phyloP scores from a whole-genome alignment of 106 monocot species.

The Allium sativum region DNA sequence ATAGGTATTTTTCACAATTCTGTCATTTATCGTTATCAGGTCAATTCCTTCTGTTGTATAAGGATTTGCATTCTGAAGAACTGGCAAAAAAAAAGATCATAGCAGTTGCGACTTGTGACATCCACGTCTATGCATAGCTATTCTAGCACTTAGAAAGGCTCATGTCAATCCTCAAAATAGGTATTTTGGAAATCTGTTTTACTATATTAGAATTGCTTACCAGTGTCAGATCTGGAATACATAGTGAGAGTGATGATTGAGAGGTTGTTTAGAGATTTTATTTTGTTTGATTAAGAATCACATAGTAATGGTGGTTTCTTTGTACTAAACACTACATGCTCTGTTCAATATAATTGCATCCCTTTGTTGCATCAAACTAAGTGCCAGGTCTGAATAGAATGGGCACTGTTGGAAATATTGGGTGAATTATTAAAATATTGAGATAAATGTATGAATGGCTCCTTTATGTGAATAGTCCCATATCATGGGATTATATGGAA shows the following conservation, averaged over 20 bases:
- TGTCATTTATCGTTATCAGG: slow-evolving; percentile 53
- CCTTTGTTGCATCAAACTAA: too few relatives aligned
- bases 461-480: too few relatives aligned
- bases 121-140: slow-evolving; percentile 39
- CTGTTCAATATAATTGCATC: too few relatives aligned
- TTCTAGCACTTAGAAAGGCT: slow-evolving; percentile 4
- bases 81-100: slow-evolving; percentile 55
- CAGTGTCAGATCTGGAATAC: slow-evolving; percentile 34
- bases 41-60: slow-evolving; percentile 56
- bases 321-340: too few relatives aligned
- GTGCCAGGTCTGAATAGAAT: too few relatives aligned
- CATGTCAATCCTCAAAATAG: slow-evolving; percentile 11
- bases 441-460: too few relatives aligned
- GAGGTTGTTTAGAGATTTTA: slow-evolving; percentile 22
- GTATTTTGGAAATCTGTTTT: slow-evolving; percentile 30
- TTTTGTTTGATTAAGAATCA: slow-evolving; percentile 8
- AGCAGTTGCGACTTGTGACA: slow-evolving; percentile 37
- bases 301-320: neutral
- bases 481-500: too few relatives aligned
- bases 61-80: slow-evolving; percentile 44
- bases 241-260: slow-evolving; percentile 24
- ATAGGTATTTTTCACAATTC: slow-evolving; percentile 31
- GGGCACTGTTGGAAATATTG: too few relatives aligned
- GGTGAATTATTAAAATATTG: too few relatives aligned
- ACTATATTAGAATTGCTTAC: slow-evolving; percentile 27